Evolutionary conservation across 208 protist species (phyloP), one percentile per base, ranked within the genome.

Genomic region (Trypanosoma congolense): DNA sequence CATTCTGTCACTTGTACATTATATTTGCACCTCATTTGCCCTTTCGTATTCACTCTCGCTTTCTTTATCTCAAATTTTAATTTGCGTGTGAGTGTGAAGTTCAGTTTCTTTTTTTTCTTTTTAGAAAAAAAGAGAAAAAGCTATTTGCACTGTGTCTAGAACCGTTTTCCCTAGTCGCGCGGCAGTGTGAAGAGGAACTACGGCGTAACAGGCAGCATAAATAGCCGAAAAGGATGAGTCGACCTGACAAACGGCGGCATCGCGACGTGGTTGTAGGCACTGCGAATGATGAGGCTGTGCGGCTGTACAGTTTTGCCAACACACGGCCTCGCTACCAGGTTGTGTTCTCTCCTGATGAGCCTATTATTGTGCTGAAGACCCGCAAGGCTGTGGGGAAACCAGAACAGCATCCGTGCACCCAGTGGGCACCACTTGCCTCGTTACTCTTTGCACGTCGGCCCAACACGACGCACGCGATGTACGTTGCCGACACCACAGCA

Each of bases 241-340:
- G 80, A 10, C 9, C 61, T 12, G 87, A 93, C 40, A 93, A 91
- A 68, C 66, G 73, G 22, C 55, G 73, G 1, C 73, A 89, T 49
- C 77, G 73, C 50, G 67, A 77, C 47, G 45, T 62, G 25, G 65
- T 90, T 6, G 51, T 89, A 1, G 80, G 86, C 50, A 90, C 79
- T 1, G 48, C 58, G 4, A 70, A 70, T 30, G 87, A 91, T 54
- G 61, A 24, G 18, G 60, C 62, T 21, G 78, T 84, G 31, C 80
- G 79, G 4, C 67, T 90, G 31, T 93, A 85, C 56, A 83, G 80
- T 38, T 93, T 91, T 45, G 54, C 80, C 21, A 93, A 90, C 67
- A 65, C 65, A 8, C 68, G 83, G 9, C 69, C 70, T 0, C 52
- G 57, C 10, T 91, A 91, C 63, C 68, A 77, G 4, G 71, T 83